Percentiles rank a stretch among this genome's conserved stretches.
Conservation (phyloP, 495 filamentous ascomycete genomes). For the Monascus purpureus region DNA sequence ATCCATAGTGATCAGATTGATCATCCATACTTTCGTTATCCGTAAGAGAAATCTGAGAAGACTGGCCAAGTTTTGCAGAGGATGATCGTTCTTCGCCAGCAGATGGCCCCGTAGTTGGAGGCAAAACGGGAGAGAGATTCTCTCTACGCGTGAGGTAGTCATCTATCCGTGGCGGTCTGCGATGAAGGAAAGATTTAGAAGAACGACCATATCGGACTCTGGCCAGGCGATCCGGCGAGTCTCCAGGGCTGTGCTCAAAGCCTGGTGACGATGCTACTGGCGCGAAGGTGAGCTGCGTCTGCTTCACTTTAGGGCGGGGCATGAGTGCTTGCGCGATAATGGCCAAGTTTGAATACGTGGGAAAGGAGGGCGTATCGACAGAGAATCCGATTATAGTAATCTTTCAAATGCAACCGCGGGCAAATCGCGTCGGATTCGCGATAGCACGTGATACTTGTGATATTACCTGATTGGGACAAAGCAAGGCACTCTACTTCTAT, state of each 20-base stretch:
- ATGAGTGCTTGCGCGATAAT: slow-evolving; percentile 9
- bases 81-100: too few relatives aligned
- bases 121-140: not conserved
- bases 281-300: slow-evolving; percentile 33
- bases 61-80: too few relatives aligned
- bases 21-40: too few relatives aligned
- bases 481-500: too few relatives aligned
- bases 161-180: not conserved
- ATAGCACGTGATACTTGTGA: too few relatives aligned
- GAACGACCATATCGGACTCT: slow-evolving; percentile 26
- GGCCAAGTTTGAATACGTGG: not conserved
- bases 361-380: not conserved
- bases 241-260: slow-evolving; percentile 3
- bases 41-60: too few relatives aligned
- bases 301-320: slow-evolving; percentile 32
- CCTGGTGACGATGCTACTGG: slow-evolving; percentile 13
- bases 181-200: slow-evolving; percentile 11
- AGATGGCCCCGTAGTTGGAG: slow-evolving; percentile 2
- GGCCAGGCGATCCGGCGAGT: slow-evolving; percentile 16
- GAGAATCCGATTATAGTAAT: too few relatives aligned
- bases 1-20: not conserved
- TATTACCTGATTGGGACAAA: too few relatives aligned
- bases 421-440: too few relatives aligned
- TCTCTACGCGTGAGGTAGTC: not conserved
- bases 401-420: too few relatives aligned